Conservation (phyloP, 495 filamentous ascomycete genomes). For the Penicillium simplicissimum region DNA sequence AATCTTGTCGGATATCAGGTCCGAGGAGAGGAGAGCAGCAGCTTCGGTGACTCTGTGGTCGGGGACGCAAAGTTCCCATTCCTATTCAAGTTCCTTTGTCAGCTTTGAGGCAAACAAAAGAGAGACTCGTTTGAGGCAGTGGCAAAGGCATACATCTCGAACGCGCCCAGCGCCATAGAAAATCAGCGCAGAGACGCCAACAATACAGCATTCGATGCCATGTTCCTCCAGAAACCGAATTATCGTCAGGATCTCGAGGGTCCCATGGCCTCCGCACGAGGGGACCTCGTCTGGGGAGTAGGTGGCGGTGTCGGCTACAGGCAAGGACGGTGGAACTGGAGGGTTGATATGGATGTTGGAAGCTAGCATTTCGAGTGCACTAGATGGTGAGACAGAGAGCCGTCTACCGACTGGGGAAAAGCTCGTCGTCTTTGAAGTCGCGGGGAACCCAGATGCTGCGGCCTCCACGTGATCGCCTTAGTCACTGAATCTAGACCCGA, state of each 20-base stretch:
- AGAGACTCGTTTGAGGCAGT: background rate
- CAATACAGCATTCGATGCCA: conserved; percentile 34
- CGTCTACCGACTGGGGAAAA: conserved; percentile 1
- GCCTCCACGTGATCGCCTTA: conserved; percentile 20
- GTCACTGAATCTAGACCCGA: conserved; percentile 20
- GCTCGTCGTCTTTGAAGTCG: conserved; percentile 8
- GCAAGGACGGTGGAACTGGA: conserved; percentile 17
- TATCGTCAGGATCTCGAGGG: conserved; percentile 30
- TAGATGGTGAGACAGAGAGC: conserved; percentile 4
- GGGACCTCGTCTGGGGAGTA: conserved; percentile 26
- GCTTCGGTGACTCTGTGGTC: conserved; percentile 24
- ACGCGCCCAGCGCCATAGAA: conserved; percentile 32
- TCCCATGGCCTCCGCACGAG: conserved; percentile 30
- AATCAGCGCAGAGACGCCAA: conserved; percentile 31
- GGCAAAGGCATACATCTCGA: conserved; percentile 29
- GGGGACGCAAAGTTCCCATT: conserved; percentile 35
- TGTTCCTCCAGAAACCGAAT: conserved; percentile 29
- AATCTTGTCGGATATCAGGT: conserved; percentile 16
- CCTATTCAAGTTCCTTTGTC: conserved; percentile 16
- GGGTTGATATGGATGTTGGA: conserved; percentile 22
- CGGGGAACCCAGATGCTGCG: conserved; percentile 21
- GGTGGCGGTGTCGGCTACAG: conserved; percentile 14
- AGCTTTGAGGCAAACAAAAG: background rate
- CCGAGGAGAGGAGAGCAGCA: conserved; percentile 16
- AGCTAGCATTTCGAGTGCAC: conserved; percentile 19